These are phyloP conservation scores for Plasmodium relictum DNA, from an alignment of 169 alveolate genomes.

Conservation along the genomic window DNA sequence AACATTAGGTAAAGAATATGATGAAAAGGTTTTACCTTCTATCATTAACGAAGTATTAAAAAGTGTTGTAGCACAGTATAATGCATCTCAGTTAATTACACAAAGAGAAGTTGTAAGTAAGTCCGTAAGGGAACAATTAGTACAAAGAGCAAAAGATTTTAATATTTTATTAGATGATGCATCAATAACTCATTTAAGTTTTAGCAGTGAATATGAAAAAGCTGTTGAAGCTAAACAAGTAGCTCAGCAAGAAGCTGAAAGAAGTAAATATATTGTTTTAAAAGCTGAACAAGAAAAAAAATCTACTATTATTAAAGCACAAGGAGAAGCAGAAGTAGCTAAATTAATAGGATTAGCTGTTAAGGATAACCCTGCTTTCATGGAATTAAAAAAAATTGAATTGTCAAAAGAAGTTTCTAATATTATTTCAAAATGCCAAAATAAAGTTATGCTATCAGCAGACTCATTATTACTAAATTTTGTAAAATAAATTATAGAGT, in stretches of 20 bases:
- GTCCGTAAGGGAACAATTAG: slow-evolving; percentile 93
- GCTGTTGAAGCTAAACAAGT: slow-evolving; percentile 99
- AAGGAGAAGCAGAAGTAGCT: slow-evolving; percentile 98
- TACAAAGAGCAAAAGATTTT: slow-evolving; percentile 95
- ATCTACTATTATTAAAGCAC: slow-evolving; percentile 96
- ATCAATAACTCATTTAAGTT: slow-evolving; percentile 94
- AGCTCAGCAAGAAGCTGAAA: slow-evolving; percentile 98
- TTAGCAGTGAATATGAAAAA: slow-evolving; percentile 93
- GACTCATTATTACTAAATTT: slow-evolving; percentile 79
- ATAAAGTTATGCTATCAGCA: slow-evolving; percentile 85
- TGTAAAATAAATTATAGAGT: slow-evolving; percentile 37
- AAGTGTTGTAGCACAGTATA: slow-evolving; percentile 97
- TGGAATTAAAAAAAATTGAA: slow-evolving; percentile 95
- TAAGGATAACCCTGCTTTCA: slow-evolving; percentile 92
- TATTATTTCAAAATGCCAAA: slow-evolving; percentile 92
- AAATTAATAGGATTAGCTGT: slow-evolving; percentile 91
- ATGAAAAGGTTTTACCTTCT: slow-evolving; percentile 97
- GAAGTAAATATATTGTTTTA: slow-evolving; percentile 95
- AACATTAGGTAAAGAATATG: slow-evolving; percentile 95
- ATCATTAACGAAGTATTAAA: slow-evolving; percentile 97
- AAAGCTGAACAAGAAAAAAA: slow-evolving; percentile 97
- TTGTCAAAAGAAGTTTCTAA: slow-evolving; percentile 95
- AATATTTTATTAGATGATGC: slow-evolving; percentile 96
- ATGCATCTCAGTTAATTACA: slow-evolving; percentile 96
- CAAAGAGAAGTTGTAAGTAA: slow-evolving; percentile 95